A percentile compares a stretch with the other conserved stretches of the same genome.
phyloP scores from a whole-genome alignment of 169 alveolate species.

The Plasmodium gonderi region DNA sequence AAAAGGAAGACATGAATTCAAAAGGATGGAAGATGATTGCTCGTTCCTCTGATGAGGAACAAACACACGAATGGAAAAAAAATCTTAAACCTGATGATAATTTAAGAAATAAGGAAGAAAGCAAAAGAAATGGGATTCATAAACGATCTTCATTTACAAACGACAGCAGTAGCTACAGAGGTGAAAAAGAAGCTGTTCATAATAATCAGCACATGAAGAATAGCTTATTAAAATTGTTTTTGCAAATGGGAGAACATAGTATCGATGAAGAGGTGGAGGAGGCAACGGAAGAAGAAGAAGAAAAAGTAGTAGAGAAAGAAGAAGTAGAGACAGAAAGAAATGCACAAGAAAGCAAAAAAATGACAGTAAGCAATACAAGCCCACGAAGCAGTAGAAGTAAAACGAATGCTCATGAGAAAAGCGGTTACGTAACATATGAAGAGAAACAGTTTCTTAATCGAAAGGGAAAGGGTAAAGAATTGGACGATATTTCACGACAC shows the following conservation, averaged over 20 bases:
- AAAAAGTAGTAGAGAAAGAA: background rate
- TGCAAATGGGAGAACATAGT: background rate
- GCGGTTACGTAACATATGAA: background rate
- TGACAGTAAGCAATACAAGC: background rate
- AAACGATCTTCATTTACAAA: background rate
- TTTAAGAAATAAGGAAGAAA: background rate
- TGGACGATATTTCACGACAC: background rate
- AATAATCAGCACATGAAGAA: background rate
- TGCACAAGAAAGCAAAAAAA: too few relatives aligned
- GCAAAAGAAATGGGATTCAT: background rate
- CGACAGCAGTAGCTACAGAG: background rate
- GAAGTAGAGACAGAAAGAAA: background rate
- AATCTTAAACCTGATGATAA: background rate
- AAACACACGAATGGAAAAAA: background rate
- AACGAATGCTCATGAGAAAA: background rate
- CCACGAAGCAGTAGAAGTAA: too few relatives aligned
- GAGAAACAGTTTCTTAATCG: background rate
- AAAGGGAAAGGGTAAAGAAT: background rate
- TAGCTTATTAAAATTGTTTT: background rate
- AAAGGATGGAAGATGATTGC: background rate
- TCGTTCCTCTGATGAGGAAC: background rate
- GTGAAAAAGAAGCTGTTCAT: background rate
- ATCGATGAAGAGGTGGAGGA: background rate
- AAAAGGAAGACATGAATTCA: background rate
- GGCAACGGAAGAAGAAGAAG: background rate